These are phyloP conservation scores for Labyrinthula sp. DNA, from an alignment of 352 stramenopile species.

Conservation along the genomic window DNA sequence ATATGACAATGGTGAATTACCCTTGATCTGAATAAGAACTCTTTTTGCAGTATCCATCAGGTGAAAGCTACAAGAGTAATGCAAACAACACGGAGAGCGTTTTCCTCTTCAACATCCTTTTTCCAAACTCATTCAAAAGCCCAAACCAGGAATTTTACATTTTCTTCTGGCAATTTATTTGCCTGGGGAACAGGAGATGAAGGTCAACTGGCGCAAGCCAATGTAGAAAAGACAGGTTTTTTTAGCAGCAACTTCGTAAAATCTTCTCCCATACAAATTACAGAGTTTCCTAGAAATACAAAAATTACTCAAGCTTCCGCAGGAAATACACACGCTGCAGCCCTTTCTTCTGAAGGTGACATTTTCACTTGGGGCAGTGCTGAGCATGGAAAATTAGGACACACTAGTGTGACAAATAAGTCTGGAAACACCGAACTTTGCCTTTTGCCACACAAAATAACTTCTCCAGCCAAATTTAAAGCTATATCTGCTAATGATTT, in stretches of 20 bases:
- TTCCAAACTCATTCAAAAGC: too few relatives aligned
- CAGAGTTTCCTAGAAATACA: slow-evolving; percentile 49
- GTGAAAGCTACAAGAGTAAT: too few relatives aligned
- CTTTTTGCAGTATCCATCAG: too few relatives aligned
- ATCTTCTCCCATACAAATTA: slow-evolving; percentile 44
- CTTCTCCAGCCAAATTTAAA: slow-evolving; percentile 12
- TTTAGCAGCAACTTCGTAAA: slow-evolving; percentile 57
- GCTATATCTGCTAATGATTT: slow-evolving; percentile 38
- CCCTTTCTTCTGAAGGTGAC: slow-evolving; percentile 52
- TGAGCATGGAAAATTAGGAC: slow-evolving; percentile 59
- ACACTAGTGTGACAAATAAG: slow-evolving; percentile 35
- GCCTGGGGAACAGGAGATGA: slow-evolving; percentile 57
- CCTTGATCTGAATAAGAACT: too few relatives aligned
- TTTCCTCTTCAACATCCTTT: too few relatives aligned
- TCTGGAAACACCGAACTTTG: background rate
- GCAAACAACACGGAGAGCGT: too few relatives aligned
- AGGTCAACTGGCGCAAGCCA: slow-evolving; percentile 52
- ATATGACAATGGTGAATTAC: too few relatives aligned
- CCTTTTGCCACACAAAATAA: slow-evolving; percentile 4
- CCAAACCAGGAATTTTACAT: too few relatives aligned
- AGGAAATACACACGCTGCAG: slow-evolving; percentile 54
- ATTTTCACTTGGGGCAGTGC: slow-evolving; percentile 61
- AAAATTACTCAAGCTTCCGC: slow-evolving; percentile 54
- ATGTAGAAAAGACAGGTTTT: slow-evolving; percentile 55
- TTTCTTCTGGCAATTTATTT: too few relatives aligned